phyloP scores from a whole-genome alignment of 768 basidiomycete species.

The Dacryopinax spathularia region DNA sequence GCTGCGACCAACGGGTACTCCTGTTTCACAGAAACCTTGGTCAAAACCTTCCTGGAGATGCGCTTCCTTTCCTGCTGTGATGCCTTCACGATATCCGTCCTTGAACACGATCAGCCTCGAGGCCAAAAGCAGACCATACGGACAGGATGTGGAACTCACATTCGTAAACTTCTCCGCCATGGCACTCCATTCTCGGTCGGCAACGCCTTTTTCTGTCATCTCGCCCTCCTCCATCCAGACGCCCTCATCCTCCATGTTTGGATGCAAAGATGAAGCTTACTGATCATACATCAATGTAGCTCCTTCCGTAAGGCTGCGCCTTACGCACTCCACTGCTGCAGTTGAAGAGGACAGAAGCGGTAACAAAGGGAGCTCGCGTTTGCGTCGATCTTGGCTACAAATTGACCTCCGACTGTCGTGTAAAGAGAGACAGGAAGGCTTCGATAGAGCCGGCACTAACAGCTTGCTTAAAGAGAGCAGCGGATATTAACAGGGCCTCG shows the following conservation, averaged over 20 bases:
- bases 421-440: not conserved
- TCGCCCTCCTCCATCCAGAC: not conserved
- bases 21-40: constrained; percentile 56
- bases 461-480: too few species aligned
- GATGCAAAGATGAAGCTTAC: not conserved
- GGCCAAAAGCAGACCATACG: too few species aligned
- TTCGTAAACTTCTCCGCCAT: not conserved
- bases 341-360: not conserved
- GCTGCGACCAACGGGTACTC: constrained; percentile 60
- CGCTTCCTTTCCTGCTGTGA: constrained; percentile 77
- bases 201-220: not conserved
- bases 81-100: constrained; percentile 95
- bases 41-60: constrained; percentile 87
- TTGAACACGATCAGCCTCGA: constrained; percentile 21
- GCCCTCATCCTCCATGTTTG: not conserved
- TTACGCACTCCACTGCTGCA: not conserved
- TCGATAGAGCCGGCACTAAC: not conserved
- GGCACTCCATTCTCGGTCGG: not conserved
- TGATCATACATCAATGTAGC: not conserved
- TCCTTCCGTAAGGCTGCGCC: not conserved
- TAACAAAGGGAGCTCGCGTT: not conserved
- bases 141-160: not conserved
- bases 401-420: constrained; percentile 1
- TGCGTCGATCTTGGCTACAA: constrained; percentile 1
- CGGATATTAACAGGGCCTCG: too few species aligned